Percentiles rank a stretch among this genome's conserved stretches.
phyloP scores from a whole-genome alignment of 2,329 filamentous ascomycete genomes.

The Macroventuria anomochaeta region DNA sequence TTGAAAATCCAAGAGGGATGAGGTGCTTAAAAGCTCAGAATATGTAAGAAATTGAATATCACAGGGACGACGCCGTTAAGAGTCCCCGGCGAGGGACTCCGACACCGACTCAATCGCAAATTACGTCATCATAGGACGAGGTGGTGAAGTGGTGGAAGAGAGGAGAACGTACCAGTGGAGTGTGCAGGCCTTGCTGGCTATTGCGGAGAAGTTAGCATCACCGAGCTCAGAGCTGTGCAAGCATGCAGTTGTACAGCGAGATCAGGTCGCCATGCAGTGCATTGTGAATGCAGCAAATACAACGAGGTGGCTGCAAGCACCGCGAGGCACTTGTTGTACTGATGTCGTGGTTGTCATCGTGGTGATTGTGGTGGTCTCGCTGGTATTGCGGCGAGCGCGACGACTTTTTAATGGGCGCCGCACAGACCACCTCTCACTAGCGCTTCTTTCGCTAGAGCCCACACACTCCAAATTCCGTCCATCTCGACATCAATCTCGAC shows the following conservation, averaged over 20 bases:
- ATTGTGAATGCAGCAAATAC: not conserved
- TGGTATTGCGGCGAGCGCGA: conserved; percentile 6
- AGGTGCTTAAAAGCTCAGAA: conserved; percentile 69
- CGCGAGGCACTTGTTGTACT: not conserved
- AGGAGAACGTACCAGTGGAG: conserved; percentile 31
- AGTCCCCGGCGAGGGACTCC: conserved; percentile 92
- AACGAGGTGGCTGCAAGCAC: not conserved
- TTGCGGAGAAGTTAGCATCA: conserved; percentile 15
- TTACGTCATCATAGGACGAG: conserved; percentile 83
- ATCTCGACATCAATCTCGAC: conserved; percentile 24
- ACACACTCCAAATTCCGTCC: conserved; percentile 20
- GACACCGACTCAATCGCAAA: conserved; percentile 96
- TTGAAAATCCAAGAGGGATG: not conserved
- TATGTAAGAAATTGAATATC: conserved; percentile 99
- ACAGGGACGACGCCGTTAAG: conserved; percentile 75
- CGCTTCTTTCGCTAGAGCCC: conserved; percentile 2
- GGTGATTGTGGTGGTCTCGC: not conserved
- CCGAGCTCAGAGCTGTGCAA: not conserved
- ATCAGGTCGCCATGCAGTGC: not conserved
- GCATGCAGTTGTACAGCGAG: not conserved
- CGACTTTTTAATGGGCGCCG: conserved; percentile 4
- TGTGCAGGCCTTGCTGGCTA: conserved; percentile 7
- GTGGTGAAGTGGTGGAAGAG: conserved; percentile 7
- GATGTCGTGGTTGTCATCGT: not conserved
- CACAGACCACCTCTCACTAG: not conserved